Conservation (phyloP, 768 basidiomycete genomes). For the Piloderma croceum region DNA sequence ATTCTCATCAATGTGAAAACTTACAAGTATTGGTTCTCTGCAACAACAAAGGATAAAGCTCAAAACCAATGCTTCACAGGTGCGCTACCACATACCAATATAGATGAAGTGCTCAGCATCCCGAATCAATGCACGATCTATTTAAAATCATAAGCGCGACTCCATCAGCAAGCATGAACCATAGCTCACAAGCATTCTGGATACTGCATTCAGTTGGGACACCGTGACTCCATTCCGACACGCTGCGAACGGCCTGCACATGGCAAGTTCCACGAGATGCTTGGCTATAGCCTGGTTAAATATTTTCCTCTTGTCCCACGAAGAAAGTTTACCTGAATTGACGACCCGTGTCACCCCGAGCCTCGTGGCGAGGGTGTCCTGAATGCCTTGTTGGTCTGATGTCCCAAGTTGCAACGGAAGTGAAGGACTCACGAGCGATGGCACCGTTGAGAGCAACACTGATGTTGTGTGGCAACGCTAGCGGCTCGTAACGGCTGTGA, state of each 20-base stretch:
- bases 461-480: slow-evolving; percentile 75
- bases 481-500: slow-evolving; percentile 52
- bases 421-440: slow-evolving; percentile 43
- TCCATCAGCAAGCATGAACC: slow-evolving; percentile 1
- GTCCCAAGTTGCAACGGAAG: background rate
- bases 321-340: slow-evolving; percentile 58
- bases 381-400: background rate
- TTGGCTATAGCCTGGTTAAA: slow-evolving; percentile 33
- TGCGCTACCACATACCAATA: slow-evolving; percentile 57
- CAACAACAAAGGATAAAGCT: slow-evolving; percentile 1
- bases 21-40: slow-evolving; percentile 86
- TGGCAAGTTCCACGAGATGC: slow-evolving; percentile 49
- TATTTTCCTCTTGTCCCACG: slow-evolving; percentile 29
- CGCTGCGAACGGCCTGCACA: slow-evolving; percentile 81
- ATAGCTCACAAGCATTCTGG: slow-evolving; percentile 78
- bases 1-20: too few relatives aligned
- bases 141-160: background rate
- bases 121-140: slow-evolving; percentile 74
- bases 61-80: slow-evolving; percentile 5
- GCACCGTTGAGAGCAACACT: slow-evolving; percentile 58
- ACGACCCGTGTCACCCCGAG: slow-evolving; percentile 52
- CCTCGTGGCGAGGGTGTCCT: slow-evolving; percentile 65
- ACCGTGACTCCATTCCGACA: slow-evolving; percentile 92
- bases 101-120: slow-evolving; percentile 88
- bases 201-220: slow-evolving; percentile 87